Evolutionary conservation across 1,284 basidiomycete genomes (phyloP).

Genomic region (Trichosporon coremiiforme): DNA sequence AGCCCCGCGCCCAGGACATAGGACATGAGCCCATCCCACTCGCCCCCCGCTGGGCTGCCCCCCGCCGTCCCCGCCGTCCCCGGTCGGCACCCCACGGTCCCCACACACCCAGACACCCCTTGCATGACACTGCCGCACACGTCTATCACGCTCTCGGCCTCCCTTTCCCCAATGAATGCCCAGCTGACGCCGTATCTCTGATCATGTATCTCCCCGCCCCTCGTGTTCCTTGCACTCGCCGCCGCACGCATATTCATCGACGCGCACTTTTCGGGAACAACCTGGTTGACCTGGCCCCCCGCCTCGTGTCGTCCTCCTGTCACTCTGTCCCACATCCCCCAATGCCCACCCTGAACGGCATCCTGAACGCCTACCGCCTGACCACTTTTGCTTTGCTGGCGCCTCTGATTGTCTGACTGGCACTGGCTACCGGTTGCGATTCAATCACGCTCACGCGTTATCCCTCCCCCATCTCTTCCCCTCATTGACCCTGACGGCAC

Average conservation of each 20-base stretch:
- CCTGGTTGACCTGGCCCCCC: neutral
- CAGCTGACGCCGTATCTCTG: slow-evolving; percentile 16
- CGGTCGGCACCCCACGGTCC: neutral
- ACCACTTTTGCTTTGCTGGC: too few relatives aligned
- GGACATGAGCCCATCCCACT: neutral
- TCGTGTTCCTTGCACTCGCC: neutral
- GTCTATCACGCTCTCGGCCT: neutral
- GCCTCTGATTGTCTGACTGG: neutral
- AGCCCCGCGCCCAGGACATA: neutral
- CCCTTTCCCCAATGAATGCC: neutral
- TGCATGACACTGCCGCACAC: neutral
- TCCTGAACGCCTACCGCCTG: slow-evolving; percentile 1
- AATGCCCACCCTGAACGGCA: neutral
- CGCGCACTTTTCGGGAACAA: slow-evolving; percentile 8
- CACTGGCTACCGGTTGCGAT: neutral
- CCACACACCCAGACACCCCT: neutral
- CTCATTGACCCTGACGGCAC: neutral
- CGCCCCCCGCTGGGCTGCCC: neutral
- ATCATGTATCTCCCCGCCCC: neutral
- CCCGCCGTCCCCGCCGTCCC: slow-evolving; percentile 5
- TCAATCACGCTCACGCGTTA: slow-evolving; percentile 7
- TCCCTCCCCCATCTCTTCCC: slow-evolving; percentile 1
- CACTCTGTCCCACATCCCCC: slow-evolving; percentile 1
- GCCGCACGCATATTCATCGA: slow-evolving; percentile 14
- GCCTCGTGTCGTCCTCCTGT: neutral